Percentiles rank a stretch among this genome's conserved stretches.
Evolutionary conservation across 257 asterid genomes (phyloP).

Genomic region (Euphrasia confusa): DNA sequence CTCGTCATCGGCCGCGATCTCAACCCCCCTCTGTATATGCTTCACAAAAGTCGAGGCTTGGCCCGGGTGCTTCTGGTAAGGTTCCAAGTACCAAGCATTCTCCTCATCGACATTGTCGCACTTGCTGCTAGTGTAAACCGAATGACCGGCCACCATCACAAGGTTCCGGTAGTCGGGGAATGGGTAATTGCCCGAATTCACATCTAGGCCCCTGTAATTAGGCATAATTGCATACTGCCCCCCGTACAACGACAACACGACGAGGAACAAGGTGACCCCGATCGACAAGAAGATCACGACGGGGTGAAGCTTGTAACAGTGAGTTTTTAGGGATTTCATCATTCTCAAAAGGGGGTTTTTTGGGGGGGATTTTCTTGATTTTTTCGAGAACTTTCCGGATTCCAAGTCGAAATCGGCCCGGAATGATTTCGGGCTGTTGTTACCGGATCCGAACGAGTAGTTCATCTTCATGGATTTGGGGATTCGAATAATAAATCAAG

Average conservation of each 20-base stretch:
- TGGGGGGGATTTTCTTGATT: slow-evolving; percentile 50
- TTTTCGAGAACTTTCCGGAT: slow-evolving; percentile 26
- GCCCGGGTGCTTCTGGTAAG: slow-evolving; percentile 91
- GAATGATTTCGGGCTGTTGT: slow-evolving; percentile 75
- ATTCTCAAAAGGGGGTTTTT: slow-evolving; percentile 41
- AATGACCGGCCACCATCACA: slow-evolving; percentile 98
- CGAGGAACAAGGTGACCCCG: slow-evolving; percentile 37
- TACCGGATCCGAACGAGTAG: slow-evolving; percentile 50
- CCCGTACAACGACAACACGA: slow-evolving; percentile 32
- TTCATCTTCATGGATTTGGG: slow-evolving; percentile 66
- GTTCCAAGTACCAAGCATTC: slow-evolving; percentile 85
- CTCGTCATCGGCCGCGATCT: slow-evolving; percentile 56
- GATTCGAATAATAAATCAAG: slow-evolving; percentile 21
- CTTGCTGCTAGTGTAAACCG: slow-evolving; percentile 80
- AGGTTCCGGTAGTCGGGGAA: slow-evolving; percentile 61
- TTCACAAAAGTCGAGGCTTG: slow-evolving; percentile 90
- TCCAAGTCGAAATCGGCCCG: slow-evolving; percentile 89
- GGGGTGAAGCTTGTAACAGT: slow-evolving; percentile 67
- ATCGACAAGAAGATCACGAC: slow-evolving; percentile 47
- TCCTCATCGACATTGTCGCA: slow-evolving; percentile 88
- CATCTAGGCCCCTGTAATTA: slow-evolving; percentile 37
- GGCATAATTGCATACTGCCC: slow-evolving; percentile 35
- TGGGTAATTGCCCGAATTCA: slow-evolving; percentile 49
- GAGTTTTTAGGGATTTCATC: slow-evolving; percentile 58
- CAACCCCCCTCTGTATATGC: slow-evolving; percentile 83